These are phyloP conservation scores for Phoenix dactylifera DNA, from an alignment of 176 grass and related monocot species.

Conservation along the genomic window DNA sequence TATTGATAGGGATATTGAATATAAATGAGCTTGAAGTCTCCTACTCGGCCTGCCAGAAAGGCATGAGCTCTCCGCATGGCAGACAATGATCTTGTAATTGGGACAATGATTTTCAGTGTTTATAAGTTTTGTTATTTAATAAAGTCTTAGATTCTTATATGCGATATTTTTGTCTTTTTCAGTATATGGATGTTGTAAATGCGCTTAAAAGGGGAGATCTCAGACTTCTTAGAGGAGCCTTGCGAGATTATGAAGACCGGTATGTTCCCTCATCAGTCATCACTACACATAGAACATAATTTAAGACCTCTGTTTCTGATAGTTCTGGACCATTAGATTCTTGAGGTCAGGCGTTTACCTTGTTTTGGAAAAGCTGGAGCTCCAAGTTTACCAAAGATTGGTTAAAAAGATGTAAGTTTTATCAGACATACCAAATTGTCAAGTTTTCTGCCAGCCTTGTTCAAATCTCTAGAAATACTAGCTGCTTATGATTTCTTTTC, in stretches of 20 bases:
- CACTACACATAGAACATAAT: no score
- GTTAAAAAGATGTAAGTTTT: constrained; percentile 84
- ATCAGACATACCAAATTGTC: no score
- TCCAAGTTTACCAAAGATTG: constrained; percentile 87
- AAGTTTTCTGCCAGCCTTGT: no score
- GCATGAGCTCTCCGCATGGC: no score
- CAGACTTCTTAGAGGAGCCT: constrained; percentile 68
- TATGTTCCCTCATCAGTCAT: constrained; percentile 25
- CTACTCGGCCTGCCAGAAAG: no score
- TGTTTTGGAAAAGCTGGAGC: constrained; percentile 92
- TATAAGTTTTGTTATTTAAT: neutral
- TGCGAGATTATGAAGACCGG: constrained; percentile 77
- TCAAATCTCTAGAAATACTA: no score
- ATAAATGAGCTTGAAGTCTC: no score
- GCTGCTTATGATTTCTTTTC: neutral
- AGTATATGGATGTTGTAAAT: constrained; percentile 81
- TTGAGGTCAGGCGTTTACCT: constrained; percentile 92
- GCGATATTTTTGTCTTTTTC: constrained; percentile 39
- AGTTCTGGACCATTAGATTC: constrained; percentile 31
- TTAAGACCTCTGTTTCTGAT: no score
- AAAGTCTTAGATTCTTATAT: neutral
- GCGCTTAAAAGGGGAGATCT: constrained; percentile 81
- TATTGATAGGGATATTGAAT: no score
- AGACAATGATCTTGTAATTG: no score
- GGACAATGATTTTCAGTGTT: no score